These are phyloP conservation scores for Marchantia polymorpha DNA, from an alignment of 225 moss, liverwort and hornwort species.

Conservation along the genomic window DNA sequence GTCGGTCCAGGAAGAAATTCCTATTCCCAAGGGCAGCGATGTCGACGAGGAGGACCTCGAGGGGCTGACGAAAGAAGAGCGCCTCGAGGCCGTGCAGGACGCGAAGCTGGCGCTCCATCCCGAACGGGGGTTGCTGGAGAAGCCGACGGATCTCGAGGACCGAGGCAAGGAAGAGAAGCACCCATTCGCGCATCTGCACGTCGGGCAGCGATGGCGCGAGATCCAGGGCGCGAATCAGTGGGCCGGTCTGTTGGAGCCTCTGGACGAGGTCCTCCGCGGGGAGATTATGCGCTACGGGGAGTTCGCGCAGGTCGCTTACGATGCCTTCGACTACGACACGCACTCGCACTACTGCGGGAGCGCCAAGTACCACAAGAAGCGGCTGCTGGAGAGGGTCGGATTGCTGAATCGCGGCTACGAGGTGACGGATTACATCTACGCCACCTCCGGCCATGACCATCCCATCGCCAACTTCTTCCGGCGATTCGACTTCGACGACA, in stretches of 20 bases:
- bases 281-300: constrained; percentile 76
- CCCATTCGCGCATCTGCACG: constrained; percentile 21
- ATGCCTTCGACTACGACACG: constrained; percentile 56
- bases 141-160: background rate
- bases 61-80: background rate
- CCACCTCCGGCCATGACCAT: constrained; percentile 43
- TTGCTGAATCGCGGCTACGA: constrained; percentile 60
- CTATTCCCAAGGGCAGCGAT: background rate
- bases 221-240: constrained; percentile 60
- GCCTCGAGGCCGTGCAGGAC: background rate
- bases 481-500: constrained; percentile 28
- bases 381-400: constrained; percentile 53
- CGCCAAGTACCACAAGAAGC: constrained; percentile 41
- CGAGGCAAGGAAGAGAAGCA: background rate
- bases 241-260: constrained; percentile 57
- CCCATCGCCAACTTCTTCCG: constrained; percentile 42
- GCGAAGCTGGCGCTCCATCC: background rate
- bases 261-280: constrained; percentile 57
- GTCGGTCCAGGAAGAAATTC: background rate
- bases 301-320: constrained; percentile 65
- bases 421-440: constrained; percentile 67
- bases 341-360: constrained; percentile 69
- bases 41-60: background rate
- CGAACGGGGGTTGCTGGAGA: background rate
- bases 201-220: constrained; percentile 59